Evolutionary conservation across 1,284 basidiomycete species (phyloP).

Genomic region (Ceratobasidium sp.): DNA sequence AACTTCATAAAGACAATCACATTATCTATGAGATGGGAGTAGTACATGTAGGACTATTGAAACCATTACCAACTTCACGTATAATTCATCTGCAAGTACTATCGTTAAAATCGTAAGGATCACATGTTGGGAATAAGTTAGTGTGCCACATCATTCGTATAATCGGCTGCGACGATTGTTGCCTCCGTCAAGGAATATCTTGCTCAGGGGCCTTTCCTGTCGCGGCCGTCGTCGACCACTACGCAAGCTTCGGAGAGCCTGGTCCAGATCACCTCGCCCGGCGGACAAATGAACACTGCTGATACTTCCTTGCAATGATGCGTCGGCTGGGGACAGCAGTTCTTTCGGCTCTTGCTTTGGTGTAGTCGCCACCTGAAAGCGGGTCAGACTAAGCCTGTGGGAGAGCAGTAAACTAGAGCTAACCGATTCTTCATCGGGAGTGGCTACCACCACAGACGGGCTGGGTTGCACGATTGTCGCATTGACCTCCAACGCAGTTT

Average conservation of each 20-base stretch:
- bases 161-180: slow-evolving; percentile 30
- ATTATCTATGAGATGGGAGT: background rate
- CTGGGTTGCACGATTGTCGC: slow-evolving; percentile 52
- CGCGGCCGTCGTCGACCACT: slow-evolving; percentile 64
- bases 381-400: background rate
- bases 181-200: slow-evolving; percentile 79
- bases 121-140: slow-evolving; percentile 5
- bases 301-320: slow-evolving; percentile 45
- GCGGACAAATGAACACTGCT: slow-evolving; percentile 54
- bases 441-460: slow-evolving; percentile 2
- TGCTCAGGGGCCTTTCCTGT: slow-evolving; percentile 63
- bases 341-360: slow-evolving; percentile 33
- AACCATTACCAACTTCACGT: background rate
- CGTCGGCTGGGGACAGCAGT: slow-evolving; percentile 46
- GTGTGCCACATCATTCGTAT: slow-evolving; percentile 1
- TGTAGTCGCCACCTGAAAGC: slow-evolving; percentile 16
- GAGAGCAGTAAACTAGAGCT: background rate
- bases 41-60: background rate
- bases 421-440: slow-evolving; percentile 17
- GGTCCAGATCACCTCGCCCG: slow-evolving; percentile 77
- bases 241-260: slow-evolving; percentile 80
- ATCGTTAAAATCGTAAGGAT: background rate
- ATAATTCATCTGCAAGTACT: background rate
- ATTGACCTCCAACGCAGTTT: slow-evolving; percentile 76
- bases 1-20: background rate